Conservation (phyloP, 2,329 filamentous ascomycete species). For the Decorospora gaudefroyi region DNA sequence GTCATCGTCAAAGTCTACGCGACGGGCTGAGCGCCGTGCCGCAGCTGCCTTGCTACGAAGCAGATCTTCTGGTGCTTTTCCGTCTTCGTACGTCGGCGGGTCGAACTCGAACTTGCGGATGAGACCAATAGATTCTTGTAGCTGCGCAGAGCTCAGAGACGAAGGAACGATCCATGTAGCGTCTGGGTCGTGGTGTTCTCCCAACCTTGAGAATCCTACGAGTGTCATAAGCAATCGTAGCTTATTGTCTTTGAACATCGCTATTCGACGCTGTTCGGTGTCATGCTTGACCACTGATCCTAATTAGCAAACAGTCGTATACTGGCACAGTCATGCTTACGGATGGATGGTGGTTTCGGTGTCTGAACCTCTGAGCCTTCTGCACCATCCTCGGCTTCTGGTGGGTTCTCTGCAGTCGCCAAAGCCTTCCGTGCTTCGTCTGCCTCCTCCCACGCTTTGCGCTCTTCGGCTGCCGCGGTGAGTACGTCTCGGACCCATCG, state of each 20-base stretch:
- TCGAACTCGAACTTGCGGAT: slow-evolving; percentile 80
- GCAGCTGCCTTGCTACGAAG: slow-evolving; percentile 71
- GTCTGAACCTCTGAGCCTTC: slow-evolving; percentile 44
- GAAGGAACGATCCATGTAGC: slow-evolving; percentile 78
- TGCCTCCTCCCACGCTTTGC: slow-evolving; percentile 76
- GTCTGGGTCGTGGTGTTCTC: slow-evolving; percentile 71
- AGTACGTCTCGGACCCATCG: slow-evolving; percentile 80
- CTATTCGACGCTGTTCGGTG: slow-evolving; percentile 67
- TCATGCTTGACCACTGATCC: slow-evolving; percentile 56
- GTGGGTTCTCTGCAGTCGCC: slow-evolving; percentile 39
- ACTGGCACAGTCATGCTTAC: slow-evolving; percentile 21
- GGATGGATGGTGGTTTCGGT: slow-evolving; percentile 52
- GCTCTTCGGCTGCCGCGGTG: slow-evolving; percentile 68
- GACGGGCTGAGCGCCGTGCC: slow-evolving; percentile 43
- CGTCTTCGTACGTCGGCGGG: slow-evolving; percentile 77
- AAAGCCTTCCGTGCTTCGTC: slow-evolving; percentile 62
- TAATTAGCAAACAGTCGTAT: slow-evolving; percentile 32
- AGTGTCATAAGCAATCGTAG: slow-evolving; percentile 82
- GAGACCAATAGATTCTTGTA: slow-evolving; percentile 70
- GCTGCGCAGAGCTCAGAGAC: slow-evolving; percentile 63
- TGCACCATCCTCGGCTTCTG: slow-evolving; percentile 30
- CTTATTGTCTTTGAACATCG: slow-evolving; percentile 88
- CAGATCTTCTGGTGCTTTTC: slow-evolving; percentile 73
- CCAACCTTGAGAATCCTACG: slow-evolving; percentile 68
- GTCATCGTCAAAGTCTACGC: slow-evolving; percentile 71